Base-by-base conservation (phyloP, 163 green algal genomes). In the Chlamydomonas reinhardtii region DNA sequence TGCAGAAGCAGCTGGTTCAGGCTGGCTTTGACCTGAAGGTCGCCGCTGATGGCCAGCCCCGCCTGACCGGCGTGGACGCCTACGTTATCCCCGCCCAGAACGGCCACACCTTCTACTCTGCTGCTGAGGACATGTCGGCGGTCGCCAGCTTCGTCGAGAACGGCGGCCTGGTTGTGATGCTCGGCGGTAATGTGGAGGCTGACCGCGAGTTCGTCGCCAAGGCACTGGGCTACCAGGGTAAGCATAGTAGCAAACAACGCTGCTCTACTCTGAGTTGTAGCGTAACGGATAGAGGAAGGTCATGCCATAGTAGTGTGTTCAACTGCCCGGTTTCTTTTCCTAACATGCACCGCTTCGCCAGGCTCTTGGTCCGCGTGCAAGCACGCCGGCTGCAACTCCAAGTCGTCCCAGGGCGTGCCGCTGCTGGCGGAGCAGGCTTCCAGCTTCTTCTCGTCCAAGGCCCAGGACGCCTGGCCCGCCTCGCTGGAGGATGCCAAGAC, bases 61-160 rank as follows among this genome's bases (percentile, higher is more conserved):
- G 34, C 16, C 71, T 84, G 1, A 43, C 68, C 20, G 77, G 64
- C 39, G 11, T 29, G 1, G 59, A 54, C 15, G 76, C 77, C 11
- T 84, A 76, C 52, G 77, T 84, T 2, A 65, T 84, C 19, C 77
- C 77, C 54, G n/a, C 48, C 22, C 77, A 84, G 43, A 84, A 70
- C 61, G 77, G 65, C n/a, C 20, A 76, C 48, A n/a, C 39, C 9
- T 76, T 66, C 31, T 84, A 84, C 77, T 76, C 43, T 65, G 29
- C 43, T 12, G 77, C 66, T 1, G 77, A 84, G 65, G 66, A 84
- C 31, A 84, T 84, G 77, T 2, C 14, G 5, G 77, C 48, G 8
- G 43, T 84, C 8, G 73, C 77, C 2, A 69, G 64, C 12, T 84
- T 56, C 48, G 37, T 84, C 27, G 77, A 68, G 31, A 52, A 56